Base-by-base conservation (phyloP, 2,329 filamentous ascomycete species). In the Aspergillus ochraceoroseus region DNA sequence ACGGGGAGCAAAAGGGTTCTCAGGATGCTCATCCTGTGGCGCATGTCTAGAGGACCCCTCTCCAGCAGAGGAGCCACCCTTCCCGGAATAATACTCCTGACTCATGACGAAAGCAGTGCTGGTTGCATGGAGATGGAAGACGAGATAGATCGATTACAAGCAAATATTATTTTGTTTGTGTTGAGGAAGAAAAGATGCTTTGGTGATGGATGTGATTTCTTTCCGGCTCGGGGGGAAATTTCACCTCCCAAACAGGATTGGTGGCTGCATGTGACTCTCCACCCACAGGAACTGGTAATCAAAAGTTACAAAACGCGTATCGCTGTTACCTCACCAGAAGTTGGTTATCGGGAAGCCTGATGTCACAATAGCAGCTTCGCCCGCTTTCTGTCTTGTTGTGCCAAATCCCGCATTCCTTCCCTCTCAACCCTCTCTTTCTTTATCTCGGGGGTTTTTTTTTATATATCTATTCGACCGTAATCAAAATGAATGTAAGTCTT, bases 401-500 rank as follows among this genome's bases (percentile, higher is more conserved):
- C n/a, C n/a, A n/a, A 19, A 27, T 25, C 28, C 43, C 33, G 31
- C 40, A 26, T 11, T 18, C 19, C 18, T 31, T 25, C 22, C 41
- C 33, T 22, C 25, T 13, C 25, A 22, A 26, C 33, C 19, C 30
- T 44, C 39, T 7, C 25, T 26, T 19, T 20, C 9, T 23, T 13
- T 28, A 19, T 27, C 9, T 27, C 25, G 2, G 7, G n/a, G n/a
- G n/a, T n/a, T n/a, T n/a, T n/a, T n/a, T n/a, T n/a, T n/a, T n/a
- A n/a, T n/a, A n/a, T n/a, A n/a, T n/a, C n/a, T n/a, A n/a, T n/a
- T n/a, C n/a, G n/a, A n/a, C n/a, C n/a, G n/a, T n/a, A n/a, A n/a
- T 41, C 37, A 56, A 32, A 35, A 70, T 70, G 66, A 69, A 70
- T 61, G 67, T 69, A 55, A 58, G 62, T 13, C 18, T 6, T 25